Percentiles rank a stretch among this genome's conserved stretches.
phyloP scores from a whole-genome alignment of 108 stramenopile genomes.

The Nannochloropsis gaditana region DNA sequence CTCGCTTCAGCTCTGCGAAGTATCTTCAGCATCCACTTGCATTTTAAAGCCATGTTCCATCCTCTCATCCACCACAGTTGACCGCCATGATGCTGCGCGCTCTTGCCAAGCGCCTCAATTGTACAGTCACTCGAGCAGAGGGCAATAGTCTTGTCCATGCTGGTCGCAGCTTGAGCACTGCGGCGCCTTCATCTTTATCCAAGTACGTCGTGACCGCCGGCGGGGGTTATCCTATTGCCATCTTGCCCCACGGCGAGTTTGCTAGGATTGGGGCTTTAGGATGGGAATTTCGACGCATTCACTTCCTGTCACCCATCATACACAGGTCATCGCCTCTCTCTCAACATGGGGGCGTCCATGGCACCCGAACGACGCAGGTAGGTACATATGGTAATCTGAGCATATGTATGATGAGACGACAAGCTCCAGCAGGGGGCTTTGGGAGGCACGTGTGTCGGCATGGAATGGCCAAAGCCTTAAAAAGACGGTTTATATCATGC shows the following conservation, averaged over 20 bases:
- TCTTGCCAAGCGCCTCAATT: neutral
- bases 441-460: too few species aligned
- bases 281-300: too few species aligned
- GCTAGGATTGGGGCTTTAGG: too few species aligned
- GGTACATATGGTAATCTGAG: neutral
- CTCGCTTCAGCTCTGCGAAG: too few species aligned
- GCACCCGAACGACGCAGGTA: slow-evolving; percentile 19
- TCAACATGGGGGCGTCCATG: slow-evolving; percentile 45
- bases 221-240: neutral
- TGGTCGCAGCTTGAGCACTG: neutral
- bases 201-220: neutral
- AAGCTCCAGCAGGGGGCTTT: too few species aligned
- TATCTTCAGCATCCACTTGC: neutral
- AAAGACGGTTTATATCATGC: too few species aligned
- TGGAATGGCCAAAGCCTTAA: too few species aligned
- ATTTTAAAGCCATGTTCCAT: neutral
- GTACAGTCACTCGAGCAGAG: neutral
- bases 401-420: too few species aligned
- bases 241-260: too few species aligned
- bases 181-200: neutral
- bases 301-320: neutral
- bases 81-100: neutral
- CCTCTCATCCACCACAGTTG: slow-evolving; percentile 4
- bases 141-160: neutral
- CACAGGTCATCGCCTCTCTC: slow-evolving; percentile 35